Base-by-base conservation (phyloP, 1,139 yeast species). In the Suhomyces taliae region DNA sequence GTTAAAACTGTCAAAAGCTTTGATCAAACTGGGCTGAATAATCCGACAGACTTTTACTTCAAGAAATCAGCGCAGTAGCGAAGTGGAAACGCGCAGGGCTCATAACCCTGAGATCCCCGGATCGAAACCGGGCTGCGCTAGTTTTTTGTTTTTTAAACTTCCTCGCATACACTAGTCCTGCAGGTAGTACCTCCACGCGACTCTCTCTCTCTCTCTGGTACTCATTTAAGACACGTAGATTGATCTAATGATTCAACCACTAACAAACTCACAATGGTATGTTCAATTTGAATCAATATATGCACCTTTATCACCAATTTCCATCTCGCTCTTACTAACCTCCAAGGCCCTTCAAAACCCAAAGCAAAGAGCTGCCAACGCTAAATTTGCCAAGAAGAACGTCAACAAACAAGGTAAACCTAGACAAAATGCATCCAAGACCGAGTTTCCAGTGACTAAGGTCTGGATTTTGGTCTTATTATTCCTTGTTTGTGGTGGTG, bases 61-160 rank as follows among this genome's bases (percentile, higher is more conserved):
- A 44, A 32, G 15, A 44, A 46, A 36, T 33, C 46, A 74, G 88
- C 89, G 87, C 83, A 82, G 90, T 87, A 95, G 93, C 96, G 96
- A 96, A 88, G 96, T 83, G 96, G 96, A 87, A 88, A 96, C 96
- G 96, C 95, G 95, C 95, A 86, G 95, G 95, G 95, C 95, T 87
- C 95, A 89, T 90, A 90, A 90, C 97, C 96, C 96, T 88, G 96
- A 89, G 86, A 96, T 88, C 96, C 95, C 84, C 79, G 95, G 96
- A 90, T 90, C 97, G 96, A 90, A 88, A 90, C 97, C 91, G 79
- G 85, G 95, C 93, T 87, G 87, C 95, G 96, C 96, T 89, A 88
- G 15, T 40, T 37, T 48, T 46, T 46, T 44, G 31, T 10, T 14
- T 19, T 19, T 19, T 19, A 1, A 3, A 4, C 3, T 19, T 4